These are phyloP conservation scores for Mortierella hygrophila DNA, from an alignment of 192 early-diverging fungal genomes.

Conservation along the genomic window DNA sequence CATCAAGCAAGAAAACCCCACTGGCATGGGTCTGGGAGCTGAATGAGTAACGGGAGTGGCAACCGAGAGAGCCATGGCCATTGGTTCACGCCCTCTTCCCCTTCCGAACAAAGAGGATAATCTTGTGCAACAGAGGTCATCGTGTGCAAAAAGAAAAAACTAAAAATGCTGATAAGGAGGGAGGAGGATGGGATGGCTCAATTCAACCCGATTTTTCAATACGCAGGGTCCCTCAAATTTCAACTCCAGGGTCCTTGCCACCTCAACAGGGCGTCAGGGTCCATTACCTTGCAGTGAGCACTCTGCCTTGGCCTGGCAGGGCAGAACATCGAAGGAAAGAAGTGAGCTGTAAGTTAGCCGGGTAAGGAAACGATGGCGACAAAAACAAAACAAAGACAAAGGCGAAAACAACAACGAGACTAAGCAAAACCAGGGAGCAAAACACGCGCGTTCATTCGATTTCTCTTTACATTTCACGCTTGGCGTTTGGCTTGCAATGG, in stretches of 20 bases:
- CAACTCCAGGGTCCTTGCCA: not conserved
- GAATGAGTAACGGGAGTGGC: not conserved
- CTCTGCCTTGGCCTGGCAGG: not conserved
- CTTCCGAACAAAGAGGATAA: not conserved
- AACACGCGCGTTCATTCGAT: not conserved
- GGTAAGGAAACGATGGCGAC: not conserved
- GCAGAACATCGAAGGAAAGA: not conserved
- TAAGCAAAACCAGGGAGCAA: not conserved
- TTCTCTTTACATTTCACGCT: not conserved
- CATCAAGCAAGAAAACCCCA: not conserved
- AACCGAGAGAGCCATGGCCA: not conserved
- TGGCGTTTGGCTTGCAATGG: not conserved
- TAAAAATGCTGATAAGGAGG: not conserved
- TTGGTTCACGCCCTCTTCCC: not conserved
- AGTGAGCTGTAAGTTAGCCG: not conserved
- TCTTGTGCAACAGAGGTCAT: not conserved
- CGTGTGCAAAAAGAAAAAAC: not conserved
- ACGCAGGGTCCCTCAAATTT: conserved; percentile 8
- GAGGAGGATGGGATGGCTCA: not conserved
- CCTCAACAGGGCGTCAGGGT: not conserved
- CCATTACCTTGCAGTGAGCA: not conserved
- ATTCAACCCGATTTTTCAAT: not conserved
- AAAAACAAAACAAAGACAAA: not conserved
- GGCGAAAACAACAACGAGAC: not conserved
- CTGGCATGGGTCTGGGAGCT: not conserved